These are phyloP conservation scores for Arthrobotrys pseudoclavata DNA, from an alignment of 2,329 filamentous ascomycete species.

Conservation along the genomic window DNA sequence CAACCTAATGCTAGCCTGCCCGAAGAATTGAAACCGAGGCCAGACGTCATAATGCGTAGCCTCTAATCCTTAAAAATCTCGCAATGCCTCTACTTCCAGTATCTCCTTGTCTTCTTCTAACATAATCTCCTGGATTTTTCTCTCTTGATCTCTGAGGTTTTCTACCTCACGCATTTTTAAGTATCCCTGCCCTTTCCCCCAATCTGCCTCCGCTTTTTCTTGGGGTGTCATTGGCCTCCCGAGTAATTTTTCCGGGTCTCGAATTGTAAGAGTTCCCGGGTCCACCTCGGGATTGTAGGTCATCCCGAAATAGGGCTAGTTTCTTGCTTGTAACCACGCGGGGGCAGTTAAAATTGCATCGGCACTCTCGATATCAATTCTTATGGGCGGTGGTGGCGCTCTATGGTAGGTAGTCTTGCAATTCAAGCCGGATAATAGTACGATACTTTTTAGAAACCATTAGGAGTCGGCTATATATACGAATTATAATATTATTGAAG, in stretches of 20 bases:
- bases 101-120: background rate
- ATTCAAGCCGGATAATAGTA: constrained; percentile 12
- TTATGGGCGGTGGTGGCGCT: constrained; percentile 2
- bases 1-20: constrained; percentile 21
- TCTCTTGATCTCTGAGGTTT: background rate
- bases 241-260: constrained; percentile 11
- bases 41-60: constrained; percentile 21
- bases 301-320: constrained; percentile 31
- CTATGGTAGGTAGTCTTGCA: background rate
- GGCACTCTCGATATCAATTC: constrained; percentile 32
- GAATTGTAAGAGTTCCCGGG: constrained; percentile 12
- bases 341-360: constrained; percentile 1
- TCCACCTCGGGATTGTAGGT: constrained; percentile 11
- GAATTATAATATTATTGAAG: background rate
- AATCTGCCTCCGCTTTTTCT: background rate
- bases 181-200: constrained; percentile 15
- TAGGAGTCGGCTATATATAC: constrained; percentile 19
- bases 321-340: constrained; percentile 18
- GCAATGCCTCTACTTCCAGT: background rate
- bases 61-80: background rate
- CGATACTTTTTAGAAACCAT: constrained; percentile 30
- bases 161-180: background rate
- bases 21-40: constrained; percentile 31
- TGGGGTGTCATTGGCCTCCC: background rate
- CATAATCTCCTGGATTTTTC: background rate